phyloP scores from a whole-genome alignment of 1,284 basidiomycete genomes.

The Hemileia vastatrix region DNA sequence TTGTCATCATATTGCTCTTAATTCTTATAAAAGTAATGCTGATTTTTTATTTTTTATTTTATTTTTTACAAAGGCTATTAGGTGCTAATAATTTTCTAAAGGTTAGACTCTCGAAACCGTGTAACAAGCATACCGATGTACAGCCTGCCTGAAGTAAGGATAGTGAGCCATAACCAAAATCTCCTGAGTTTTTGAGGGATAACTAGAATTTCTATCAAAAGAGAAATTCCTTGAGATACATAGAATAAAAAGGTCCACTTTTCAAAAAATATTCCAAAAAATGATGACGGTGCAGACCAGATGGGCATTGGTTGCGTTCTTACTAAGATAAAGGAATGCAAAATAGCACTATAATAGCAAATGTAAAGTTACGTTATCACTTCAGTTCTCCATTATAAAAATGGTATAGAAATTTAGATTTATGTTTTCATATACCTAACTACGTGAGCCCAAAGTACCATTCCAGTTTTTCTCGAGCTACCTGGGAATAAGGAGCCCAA shows the following conservation, averaged over 20 bases:
- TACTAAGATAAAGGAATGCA: constrained; percentile 5
- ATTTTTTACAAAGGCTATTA: too few relatives aligned
- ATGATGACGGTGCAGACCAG: neutral
- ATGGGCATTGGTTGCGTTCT: neutral
- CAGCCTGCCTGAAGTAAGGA: neutral
- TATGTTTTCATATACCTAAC: too few relatives aligned
- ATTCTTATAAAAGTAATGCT: too few relatives aligned
- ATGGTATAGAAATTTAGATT: too few relatives aligned
- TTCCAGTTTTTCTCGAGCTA: neutral
- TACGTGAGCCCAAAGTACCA: neutral
- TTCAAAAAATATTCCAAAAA: neutral
- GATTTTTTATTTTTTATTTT: too few relatives aligned
- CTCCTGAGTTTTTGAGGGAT: neutral
- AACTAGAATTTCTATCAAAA: neutral
- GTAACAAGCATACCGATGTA: constrained; percentile 1
- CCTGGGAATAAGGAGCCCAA: neutral
- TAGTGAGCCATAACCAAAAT: constrained; percentile 5
- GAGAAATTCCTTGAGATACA: neutral
- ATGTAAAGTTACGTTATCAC: too few relatives aligned
- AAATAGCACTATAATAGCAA: constrained; percentile 3
- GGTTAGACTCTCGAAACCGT: too few relatives aligned
- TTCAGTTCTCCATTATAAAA: too few relatives aligned
- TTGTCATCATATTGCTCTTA: too few relatives aligned
- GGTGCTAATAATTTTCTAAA: too few relatives aligned
- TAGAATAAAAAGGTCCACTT: neutral